A percentile compares a stretch with the other conserved stretches of the same genome.
Evolutionary conservation across 176 grass and related monocot genomes (phyloP).

Genomic region (Cenchrus fungigraminus): DNA sequence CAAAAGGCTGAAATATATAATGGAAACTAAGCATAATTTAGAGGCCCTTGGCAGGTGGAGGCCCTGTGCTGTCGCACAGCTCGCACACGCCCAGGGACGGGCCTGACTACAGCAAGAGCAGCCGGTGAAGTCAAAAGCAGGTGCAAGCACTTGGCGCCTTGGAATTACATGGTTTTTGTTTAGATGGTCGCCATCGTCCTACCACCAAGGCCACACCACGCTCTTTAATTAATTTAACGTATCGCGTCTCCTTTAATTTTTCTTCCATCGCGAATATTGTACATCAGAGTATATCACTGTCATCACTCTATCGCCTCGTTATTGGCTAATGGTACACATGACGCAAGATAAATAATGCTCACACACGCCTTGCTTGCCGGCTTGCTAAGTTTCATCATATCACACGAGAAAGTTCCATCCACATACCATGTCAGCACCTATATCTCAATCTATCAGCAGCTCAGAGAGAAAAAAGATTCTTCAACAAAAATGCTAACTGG

Average conservation of each 20-base stretch:
- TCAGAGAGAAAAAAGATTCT: neutral
- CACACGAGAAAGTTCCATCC: conserved; percentile 12
- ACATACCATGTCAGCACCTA: neutral
- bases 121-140: neutral
- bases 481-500: neutral
- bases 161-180: neutral
- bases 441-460: neutral
- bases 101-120: neutral
- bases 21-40: too few relatives aligned
- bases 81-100: too few relatives aligned
- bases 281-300: neutral
- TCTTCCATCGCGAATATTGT: neutral
- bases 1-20: too few relatives aligned
- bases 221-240: neutral
- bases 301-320: neutral
- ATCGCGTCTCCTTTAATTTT: neutral
- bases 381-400: neutral
- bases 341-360: neutral
- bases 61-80: too few relatives aligned
- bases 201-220: neutral
- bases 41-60: too few relatives aligned
- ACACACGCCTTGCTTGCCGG: neutral
- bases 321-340: neutral
- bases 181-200: conserved; percentile 33
- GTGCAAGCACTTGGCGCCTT: conserved; percentile 3